Conservation (phyloP, 129 eudicot genomes). For the Oenanthe sinensis region DNA sequence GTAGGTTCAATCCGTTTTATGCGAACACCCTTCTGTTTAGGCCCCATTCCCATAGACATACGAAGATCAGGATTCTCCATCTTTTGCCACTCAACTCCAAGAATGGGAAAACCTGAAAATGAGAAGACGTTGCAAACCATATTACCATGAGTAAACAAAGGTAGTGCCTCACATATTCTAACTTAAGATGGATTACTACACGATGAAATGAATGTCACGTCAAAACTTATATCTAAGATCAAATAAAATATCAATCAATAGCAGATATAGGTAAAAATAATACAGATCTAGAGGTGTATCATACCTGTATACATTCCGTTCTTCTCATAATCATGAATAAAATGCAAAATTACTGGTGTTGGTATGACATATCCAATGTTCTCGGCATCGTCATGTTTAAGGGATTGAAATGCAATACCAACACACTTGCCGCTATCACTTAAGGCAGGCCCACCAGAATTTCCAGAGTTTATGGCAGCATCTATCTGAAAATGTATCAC, state of each 20-base stretch:
- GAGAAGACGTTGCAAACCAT: neutral
- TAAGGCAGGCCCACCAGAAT: slow-evolving; percentile 63
- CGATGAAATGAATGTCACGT: neutral
- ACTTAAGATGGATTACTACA: neutral
- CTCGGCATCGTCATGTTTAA: slow-evolving; percentile 59
- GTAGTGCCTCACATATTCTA: neutral
- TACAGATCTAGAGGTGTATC: neutral
- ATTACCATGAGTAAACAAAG: neutral
- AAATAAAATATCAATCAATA: neutral
- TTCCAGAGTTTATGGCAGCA: slow-evolving; percentile 63
- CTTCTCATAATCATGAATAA: slow-evolving; percentile 47
- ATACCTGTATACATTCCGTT: slow-evolving; percentile 56
- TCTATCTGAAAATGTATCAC: slow-evolving; percentile 37
- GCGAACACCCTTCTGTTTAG: slow-evolving; percentile 51
- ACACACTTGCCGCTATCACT: slow-evolving; percentile 50
- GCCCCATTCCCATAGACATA: slow-evolving; percentile 51
- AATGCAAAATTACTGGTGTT: slow-evolving; percentile 54
- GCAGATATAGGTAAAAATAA: neutral
- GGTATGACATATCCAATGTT: slow-evolving; percentile 64
- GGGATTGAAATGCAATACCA: slow-evolving; percentile 64
- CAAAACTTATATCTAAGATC: neutral
- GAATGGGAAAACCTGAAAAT: slow-evolving; percentile 47
- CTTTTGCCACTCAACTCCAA: slow-evolving; percentile 61
- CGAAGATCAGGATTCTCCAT: slow-evolving; percentile 61
- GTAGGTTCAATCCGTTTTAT: slow-evolving; percentile 54